Base-by-base conservation (phyloP, 1,139 yeast genomes). In the Suhomyces atakaporum region DNA sequence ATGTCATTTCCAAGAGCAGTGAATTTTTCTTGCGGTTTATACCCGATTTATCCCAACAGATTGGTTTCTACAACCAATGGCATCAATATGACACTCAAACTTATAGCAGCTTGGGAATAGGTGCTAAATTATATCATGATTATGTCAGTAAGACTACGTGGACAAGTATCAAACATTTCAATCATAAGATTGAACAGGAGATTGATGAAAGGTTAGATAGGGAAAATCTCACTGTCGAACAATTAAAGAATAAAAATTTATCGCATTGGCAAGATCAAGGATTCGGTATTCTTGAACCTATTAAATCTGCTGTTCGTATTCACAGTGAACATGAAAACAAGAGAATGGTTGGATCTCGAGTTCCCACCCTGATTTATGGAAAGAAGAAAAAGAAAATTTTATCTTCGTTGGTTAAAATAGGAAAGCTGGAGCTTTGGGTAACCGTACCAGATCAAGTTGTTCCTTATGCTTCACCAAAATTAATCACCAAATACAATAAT, bases 11-110 rank as follows among this genome's bases (percentile, higher is more conserved):
- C 4, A 59, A 57, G 34, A 55, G 62, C 39, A 48, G 59, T 16
- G 75, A 66, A 46, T 71, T 64, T 45, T 70, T 63, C 38, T 49
- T 71, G 35, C 47, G 75, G 32, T 71, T 66, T 41, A 55, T 71
- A 4, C 76, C 77, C 3, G 65, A 69, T 46, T 50, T 68, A 28
- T 54, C 56, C 32, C 57, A 60, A 15, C 62, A 62, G 33, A 44
- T 66, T 16, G 47, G 49, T n/a, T 56, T 58, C 36, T 60, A 53
- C 40, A 59, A 62, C 43, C 55, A 51, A 26, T 47, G 51, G 14
- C 46, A 50, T 21, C 47, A 54, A 7, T 55, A 51, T 38, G 61
- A 61, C 1, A 49, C 50, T 11, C 66, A 57, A 19, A 60, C 62
- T 2, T 63, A 46, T 43, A 59, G 56, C 2, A 23, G 32, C 7